These are phyloP conservation scores for Bimuria novae-zelandiae DNA, from an alignment of 2,329 filamentous ascomycete genomes.

Conservation along the genomic window DNA sequence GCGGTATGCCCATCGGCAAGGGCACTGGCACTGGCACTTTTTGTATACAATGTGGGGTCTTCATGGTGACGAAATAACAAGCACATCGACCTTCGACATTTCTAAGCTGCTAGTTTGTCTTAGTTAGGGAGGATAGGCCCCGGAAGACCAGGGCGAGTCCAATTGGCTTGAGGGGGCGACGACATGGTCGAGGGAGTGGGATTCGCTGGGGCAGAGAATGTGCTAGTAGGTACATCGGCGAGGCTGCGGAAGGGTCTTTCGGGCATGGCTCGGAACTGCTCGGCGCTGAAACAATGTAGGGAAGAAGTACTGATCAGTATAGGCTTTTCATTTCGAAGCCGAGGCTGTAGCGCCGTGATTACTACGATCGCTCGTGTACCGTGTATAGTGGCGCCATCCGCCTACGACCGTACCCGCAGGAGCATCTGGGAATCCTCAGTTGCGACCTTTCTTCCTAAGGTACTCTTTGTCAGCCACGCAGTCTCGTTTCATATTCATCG, in stretches of 20 bases:
- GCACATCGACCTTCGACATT: background rate
- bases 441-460: too few relatives aligned
- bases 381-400: too few relatives aligned
- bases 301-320: background rate
- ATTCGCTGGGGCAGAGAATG: background rate
- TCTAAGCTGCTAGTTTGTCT: slow-evolving; percentile 3
- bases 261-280: background rate
- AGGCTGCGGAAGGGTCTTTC: background rate
- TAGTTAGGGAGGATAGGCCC: background rate
- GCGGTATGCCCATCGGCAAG: background rate
- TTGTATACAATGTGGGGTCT: slow-evolving; percentile 19
- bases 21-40: background rate
- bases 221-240: background rate
- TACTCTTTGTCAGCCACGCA: too few relatives aligned
- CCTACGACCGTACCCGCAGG: too few relatives aligned
- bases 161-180: background rate
- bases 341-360: background rate
- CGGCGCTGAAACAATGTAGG: background rate
- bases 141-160: background rate
- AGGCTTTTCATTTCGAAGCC: too few relatives aligned
- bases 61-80: slow-evolving; percentile 19
- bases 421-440: too few relatives aligned
- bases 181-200: background rate
- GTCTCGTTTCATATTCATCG: too few relatives aligned
- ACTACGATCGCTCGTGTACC: background rate